A percentile compares a stretch with the other conserved stretches of the same genome.
phyloP scores from a whole-genome alignment of 345 rosid species.

The Aquilaria sinensis region DNA sequence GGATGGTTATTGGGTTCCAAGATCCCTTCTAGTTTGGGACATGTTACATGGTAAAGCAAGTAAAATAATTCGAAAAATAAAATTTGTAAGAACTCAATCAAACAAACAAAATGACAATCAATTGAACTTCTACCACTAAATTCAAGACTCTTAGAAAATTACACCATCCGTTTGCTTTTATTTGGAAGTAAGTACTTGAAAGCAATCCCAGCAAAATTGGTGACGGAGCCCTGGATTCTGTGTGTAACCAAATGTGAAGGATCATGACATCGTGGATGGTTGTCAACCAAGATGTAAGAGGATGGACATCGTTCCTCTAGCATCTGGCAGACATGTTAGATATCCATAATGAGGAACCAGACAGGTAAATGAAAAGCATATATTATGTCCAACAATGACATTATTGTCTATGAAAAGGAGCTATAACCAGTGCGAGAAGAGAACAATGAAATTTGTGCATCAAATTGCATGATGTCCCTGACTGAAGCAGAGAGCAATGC shows the following conservation, averaged over 20 bases:
- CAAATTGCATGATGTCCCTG: constrained; percentile 45
- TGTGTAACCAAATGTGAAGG: constrained; percentile 90
- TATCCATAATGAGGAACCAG: constrained; percentile 18
- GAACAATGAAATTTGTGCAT: constrained; percentile 29
- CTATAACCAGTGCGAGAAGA: neutral
- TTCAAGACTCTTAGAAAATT: constrained; percentile 47
- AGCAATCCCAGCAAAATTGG: constrained; percentile 53
- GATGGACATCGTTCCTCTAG: constrained; percentile 64
- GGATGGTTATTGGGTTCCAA: too few relatives aligned
- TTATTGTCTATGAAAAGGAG: neutral
- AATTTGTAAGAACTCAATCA: neutral
- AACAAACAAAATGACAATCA: constrained; percentile 11
- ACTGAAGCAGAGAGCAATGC: constrained; percentile 69
- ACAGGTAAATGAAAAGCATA: constrained; percentile 13
- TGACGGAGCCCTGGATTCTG: constrained; percentile 68
- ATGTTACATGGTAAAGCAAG: too few relatives aligned
- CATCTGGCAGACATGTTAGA: constrained; percentile 60
- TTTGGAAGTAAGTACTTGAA: constrained; percentile 37
- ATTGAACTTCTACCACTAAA: constrained; percentile 41
- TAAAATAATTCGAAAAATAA: too few relatives aligned
- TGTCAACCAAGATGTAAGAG: constrained; percentile 70
- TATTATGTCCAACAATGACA: neutral
- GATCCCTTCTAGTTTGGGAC: too few relatives aligned
- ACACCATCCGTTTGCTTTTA: constrained; percentile 35
- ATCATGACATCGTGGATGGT: constrained; percentile 85